Evolutionary conservation across 202 grass and related monocot genomes (phyloP), one percentile per base, ranked within the genome.

Genomic region (Saccharum hybrid): DNA sequence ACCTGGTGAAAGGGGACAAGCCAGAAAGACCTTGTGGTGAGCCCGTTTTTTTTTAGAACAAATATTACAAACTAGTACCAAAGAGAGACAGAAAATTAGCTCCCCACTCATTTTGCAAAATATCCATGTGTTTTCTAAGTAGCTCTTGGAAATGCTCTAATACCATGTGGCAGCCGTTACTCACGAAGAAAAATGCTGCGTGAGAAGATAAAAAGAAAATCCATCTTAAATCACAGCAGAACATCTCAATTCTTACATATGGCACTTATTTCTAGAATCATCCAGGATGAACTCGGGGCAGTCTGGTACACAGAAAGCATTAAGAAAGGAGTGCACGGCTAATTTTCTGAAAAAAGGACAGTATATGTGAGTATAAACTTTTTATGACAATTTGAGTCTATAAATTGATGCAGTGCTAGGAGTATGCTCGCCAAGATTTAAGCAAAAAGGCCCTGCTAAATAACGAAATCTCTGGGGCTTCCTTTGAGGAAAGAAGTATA

Each of bases 371-470:
- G 78, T 13, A 78, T 62, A 51, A 6, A 5, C 1, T 49, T 15
- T 48, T 4, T 1, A 49, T 49, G 16, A 49, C 46, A 49, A 49
- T 42, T 68, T 76, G 67, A 75, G 67, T 51, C 7, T 31, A 10
- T 45, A 45, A 45, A 12, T 41, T n/a, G 40, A 45, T 74, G 82
- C 48, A 78, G 45, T 26, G 74, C 45, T 49, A 61, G 23, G 16
- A 68, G 59, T n/a, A n/a, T n/a, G n/a, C n/a, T n/a, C 68, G 4
- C 6, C 68, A 45, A 31, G 49, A 54, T 51, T 61, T 62, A 75
- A 73, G 48, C 66, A n/a, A 61, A 86, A 82, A 22, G 38, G 65
- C 11, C 21, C 28, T 68, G 30, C 22, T 39, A 72, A 41, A 68
- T 74, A 6, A 21, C 42, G 37, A 40, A 77, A 46, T 64, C 59